Base-by-base conservation (phyloP, 1,284 basidiomycete genomes). In the Rhodotorula sp. region DNA sequence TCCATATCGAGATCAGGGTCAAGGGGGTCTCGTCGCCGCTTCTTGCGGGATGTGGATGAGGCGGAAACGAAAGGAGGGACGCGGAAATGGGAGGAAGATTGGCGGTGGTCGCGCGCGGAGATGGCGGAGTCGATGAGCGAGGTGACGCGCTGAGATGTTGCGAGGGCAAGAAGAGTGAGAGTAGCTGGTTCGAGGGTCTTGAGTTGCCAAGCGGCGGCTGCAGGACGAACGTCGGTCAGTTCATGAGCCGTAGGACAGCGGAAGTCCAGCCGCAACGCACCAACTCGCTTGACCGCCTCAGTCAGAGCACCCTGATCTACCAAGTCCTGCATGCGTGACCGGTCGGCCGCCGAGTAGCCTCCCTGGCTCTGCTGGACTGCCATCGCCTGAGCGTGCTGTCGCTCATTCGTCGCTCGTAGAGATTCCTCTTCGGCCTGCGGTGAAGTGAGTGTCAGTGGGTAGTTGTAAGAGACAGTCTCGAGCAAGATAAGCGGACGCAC, bases 81-180 rank as follows among this genome's bases (percentile, higher is more conserved):
- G 26, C 86, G 84, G 70, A 87, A 90, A 75, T 89, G 88, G 0
- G 88, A 84, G 70, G 88, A 86, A 4, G 83, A 31, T 22, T 74
- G 85, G 6, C 85, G 87, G 78, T 93, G 90, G 50, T 84, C 83
- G 20, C 89, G 84, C 0, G 90, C 91, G 18, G 82, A 81, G 67
- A 91, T 84, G 86, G 91, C 90, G 44, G 82, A 83, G 22, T 85
- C 85, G 67, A 92, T 79, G 50, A 93, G 83, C 67, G 88, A 86
- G 73, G 89, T 86, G 60, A 93, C 81, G 2, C 91, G 86, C 44
- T 86, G 85, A 52, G 89, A 87, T 2, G 91, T 84, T 0, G 90
- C 89, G 24, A 92, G 84, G 0, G 90, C 89, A 55, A 92, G 73
- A 9, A 79, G 66, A 13, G 76, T 75, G 51, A 79, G 73, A 4